A percentile compares a stretch with the other conserved stretches of the same genome.
phyloP scores from a whole-genome alignment of 1,284 basidiomycete species.

The Sporisorium iseilematis-ciliati region DNA sequence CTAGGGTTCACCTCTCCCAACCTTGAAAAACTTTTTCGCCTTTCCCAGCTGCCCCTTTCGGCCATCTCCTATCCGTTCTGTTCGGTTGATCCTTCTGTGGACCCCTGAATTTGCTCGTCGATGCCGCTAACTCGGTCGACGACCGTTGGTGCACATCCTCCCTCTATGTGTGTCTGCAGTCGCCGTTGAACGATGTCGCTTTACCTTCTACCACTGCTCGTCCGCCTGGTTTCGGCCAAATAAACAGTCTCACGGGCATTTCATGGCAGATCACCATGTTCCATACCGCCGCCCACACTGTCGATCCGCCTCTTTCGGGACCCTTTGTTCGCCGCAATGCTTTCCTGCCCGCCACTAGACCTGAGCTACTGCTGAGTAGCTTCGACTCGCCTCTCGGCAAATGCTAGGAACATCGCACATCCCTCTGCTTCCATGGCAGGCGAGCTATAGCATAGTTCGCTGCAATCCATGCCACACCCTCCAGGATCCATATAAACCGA shows the following conservation, averaged over 20 bases:
- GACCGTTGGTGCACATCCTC: no score
- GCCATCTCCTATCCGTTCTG: slow-evolving; percentile 13
- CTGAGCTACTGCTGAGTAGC: slow-evolving; percentile 11
- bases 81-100: neutral
- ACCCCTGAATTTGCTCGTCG: slow-evolving; percentile 16
- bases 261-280: slow-evolving; percentile 31
- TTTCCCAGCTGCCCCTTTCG: slow-evolving; percentile 6
- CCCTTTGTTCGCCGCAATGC: slow-evolving; percentile 41
- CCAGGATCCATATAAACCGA: slow-evolving; percentile 34
- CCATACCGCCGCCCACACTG: slow-evolving; percentile 25
- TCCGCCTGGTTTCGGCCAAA: slow-evolving; percentile 27
- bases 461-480: slow-evolving; percentile 1
- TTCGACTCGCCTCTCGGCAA: slow-evolving; percentile 19
- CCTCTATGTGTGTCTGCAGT: no score
- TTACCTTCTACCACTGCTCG: slow-evolving; percentile 21
- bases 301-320: slow-evolving; percentile 35
- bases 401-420: slow-evolving; percentile 31
- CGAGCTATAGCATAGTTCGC: slow-evolving; percentile 23
- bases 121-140: slow-evolving; percentile 20
- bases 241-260: slow-evolving; percentile 41
- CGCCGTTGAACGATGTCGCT: slow-evolving; percentile 12
- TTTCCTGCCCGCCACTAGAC: slow-evolving; percentile 2
- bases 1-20: slow-evolving; percentile 27
- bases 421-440: slow-evolving; percentile 3
- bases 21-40: slow-evolving; percentile 16